Evolutionary conservation across 1,284 basidiomycete genomes (phyloP), one percentile per base, ranked within the genome.

Genomic region (Cutaneotrichosporon arboriforme): DNA sequence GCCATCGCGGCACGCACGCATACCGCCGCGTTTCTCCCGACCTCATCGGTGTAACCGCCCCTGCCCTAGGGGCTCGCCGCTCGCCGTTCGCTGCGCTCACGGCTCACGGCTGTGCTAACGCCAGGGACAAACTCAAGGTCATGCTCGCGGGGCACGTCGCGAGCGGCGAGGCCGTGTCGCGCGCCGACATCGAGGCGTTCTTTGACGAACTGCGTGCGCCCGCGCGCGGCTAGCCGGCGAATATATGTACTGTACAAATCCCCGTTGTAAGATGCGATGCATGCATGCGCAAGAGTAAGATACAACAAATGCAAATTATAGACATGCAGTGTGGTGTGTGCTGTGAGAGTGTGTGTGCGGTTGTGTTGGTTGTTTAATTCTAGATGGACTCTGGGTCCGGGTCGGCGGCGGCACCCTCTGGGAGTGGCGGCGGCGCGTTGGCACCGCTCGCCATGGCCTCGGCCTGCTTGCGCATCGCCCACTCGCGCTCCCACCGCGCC

Each of bases 401-500:
- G 26, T 5, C 5, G 7, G 26, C 26, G 26, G 26, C 26, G 26
- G 26, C 26, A 10, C 26, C 26, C 7, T 31, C 26, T 5, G 26
- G 26, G 26, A 31, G 26, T 5, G 26, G 26, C 5, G 26, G 26
- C 7, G 26, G 26, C 26, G 26, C 26, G 7, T 5, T 10, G 26
- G 26, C 43, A 12, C 33, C 43, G 13, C 13, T 22, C 4, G 43
- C 33, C 23, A 55, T 35, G 4, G 57, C 51, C 49, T 59, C 45
- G 21, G 49, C 49, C 17, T 42, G 45, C 36, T 55, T 46, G 17
- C 68, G 49, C 44, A 60, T 57, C 52, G 72, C 68, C 21, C 72
- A 75, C 58, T 79, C 76, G 46, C 60, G 61, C 60, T 66, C 65
- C 77, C 76, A 77, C 54, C 57, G 51, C 41, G 69, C 78, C 66